Percentiles rank a stretch among this genome's conserved stretches.
phyloP scores from a whole-genome alignment of 2,329 filamentous ascomycete genomes.

The Leptographium wingfieldii region DNA sequence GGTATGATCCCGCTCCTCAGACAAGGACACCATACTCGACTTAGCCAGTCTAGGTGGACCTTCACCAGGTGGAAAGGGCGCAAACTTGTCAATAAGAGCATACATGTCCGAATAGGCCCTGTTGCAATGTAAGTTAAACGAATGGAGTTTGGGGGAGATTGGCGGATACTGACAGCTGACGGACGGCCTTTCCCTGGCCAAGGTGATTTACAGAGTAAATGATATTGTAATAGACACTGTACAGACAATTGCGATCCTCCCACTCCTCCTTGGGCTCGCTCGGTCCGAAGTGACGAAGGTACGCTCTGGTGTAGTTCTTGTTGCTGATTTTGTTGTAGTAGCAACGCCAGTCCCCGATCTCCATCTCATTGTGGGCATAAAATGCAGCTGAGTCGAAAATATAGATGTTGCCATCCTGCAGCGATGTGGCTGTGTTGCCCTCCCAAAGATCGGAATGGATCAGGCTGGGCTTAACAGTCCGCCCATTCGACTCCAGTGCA shows the following conservation, averaged over 20 bases:
- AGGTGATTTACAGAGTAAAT: background rate
- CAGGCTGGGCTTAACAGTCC: slow-evolving; percentile 17
- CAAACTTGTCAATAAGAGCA: background rate
- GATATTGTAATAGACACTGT: slow-evolving; percentile 4
- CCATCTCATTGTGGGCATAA: slow-evolving; percentile 29
- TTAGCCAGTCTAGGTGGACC: background rate
- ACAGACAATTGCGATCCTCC: slow-evolving; percentile 1
- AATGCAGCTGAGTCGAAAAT: slow-evolving; percentile 25
- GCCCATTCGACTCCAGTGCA: slow-evolving; percentile 14
- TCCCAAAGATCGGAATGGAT: slow-evolving; percentile 30
- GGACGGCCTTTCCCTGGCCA: background rate
- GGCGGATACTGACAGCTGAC: background rate
- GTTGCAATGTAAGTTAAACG: background rate
- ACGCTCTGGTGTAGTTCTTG: background rate
- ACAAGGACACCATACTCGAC: background rate
- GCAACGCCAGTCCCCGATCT: slow-evolving; percentile 19
- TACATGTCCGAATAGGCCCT: slow-evolving; percentile 2
- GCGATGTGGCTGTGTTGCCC: slow-evolving; percentile 22
- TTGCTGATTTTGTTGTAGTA: slow-evolving; percentile 6
- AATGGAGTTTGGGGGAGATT: no score
- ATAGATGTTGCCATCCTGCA: slow-evolving; percentile 8
- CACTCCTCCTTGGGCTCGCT: slow-evolving; percentile 4
- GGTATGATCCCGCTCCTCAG: background rate
- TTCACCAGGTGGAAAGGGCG: background rate
- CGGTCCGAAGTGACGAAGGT: background rate